These are phyloP conservation scores for Platismatia glauca DNA, from an alignment of 495 filamentous ascomycete genomes.

Conservation along the genomic window DNA sequence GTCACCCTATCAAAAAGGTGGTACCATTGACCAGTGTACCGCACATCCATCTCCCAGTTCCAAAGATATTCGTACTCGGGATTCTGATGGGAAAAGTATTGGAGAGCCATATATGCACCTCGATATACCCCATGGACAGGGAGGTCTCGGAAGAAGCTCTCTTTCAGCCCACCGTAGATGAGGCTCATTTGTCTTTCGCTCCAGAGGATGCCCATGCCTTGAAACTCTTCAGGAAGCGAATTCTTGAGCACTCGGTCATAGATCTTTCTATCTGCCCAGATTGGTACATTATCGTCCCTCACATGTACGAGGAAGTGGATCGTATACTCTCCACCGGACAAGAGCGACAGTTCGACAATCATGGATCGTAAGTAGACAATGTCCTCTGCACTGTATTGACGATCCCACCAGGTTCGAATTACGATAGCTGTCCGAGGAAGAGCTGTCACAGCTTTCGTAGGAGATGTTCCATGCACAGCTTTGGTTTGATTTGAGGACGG, in stretches of 20 bases:
- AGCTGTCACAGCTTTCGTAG: conserved; percentile 15
- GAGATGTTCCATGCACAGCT: conserved; percentile 7
- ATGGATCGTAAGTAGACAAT: conserved; percentile 49
- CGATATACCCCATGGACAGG: conserved; percentile 88
- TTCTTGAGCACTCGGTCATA: conserved; percentile 58
- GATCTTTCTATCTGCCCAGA: conserved; percentile 55
- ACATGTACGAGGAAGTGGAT: conserved; percentile 61
- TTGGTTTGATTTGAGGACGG: conserved; percentile 20
- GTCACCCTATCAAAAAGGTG: conserved; percentile 70
- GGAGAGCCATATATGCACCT: conserved; percentile 85
- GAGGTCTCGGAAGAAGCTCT: conserved; percentile 61
- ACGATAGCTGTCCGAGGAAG: conserved; percentile 52
- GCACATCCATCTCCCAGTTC: conserved; percentile 98
- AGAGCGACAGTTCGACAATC: conserved; percentile 52
- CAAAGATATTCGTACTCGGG: conserved; percentile 93
- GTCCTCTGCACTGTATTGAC: conserved; percentile 44
- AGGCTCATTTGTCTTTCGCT: conserved; percentile 83
- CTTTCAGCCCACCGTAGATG: conserved; percentile 72
- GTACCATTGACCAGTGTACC: conserved; percentile 95
- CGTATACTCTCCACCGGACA: conserved; percentile 54
- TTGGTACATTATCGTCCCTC: conserved; percentile 53
- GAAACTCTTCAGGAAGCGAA: conserved; percentile 76
- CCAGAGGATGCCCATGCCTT: conserved; percentile 83
- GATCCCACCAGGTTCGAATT: conserved; percentile 57
- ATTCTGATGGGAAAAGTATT: conserved; percentile 81